A percentile compares a stretch with the other conserved stretches of the same genome.
These are phyloP conservation scores for Carex kokanica DNA, from an alignment of 176 grass and related monocot species.

Conservation along the genomic window DNA sequence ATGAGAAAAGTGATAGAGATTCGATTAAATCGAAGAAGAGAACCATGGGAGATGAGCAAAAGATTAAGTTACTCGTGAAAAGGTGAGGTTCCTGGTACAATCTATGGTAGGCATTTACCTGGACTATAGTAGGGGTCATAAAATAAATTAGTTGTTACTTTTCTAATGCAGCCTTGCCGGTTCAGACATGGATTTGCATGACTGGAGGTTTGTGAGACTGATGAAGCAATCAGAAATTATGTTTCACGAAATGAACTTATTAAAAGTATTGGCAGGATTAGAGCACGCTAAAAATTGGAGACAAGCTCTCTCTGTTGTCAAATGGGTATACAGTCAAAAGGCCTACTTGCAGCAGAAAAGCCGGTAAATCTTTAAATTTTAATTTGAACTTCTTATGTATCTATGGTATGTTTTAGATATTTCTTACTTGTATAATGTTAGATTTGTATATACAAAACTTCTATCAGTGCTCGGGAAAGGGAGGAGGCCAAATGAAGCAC, in stretches of 20 bases:
- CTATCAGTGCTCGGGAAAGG: slow-evolving; percentile 80
- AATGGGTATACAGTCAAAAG: slow-evolving; percentile 89
- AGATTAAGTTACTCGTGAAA: slow-evolving; percentile 52
- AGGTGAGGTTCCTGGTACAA: slow-evolving; percentile 41
- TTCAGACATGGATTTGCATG: slow-evolving; percentile 41
- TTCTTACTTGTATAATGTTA: slow-evolving; percentile 29
- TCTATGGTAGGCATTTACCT: neutral
- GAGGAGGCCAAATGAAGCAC: slow-evolving; percentile 67
- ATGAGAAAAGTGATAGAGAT: neutral
- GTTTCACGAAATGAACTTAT: slow-evolving; percentile 68
- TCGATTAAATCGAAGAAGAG: neutral
- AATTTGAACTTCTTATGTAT: neutral
- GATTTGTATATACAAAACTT: slow-evolving; percentile 95
- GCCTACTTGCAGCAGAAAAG: slow-evolving; percentile 71
- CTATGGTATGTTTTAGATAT: neutral
- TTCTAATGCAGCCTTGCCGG: slow-evolving; percentile 42
- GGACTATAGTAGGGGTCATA: neutral
- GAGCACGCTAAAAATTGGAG: slow-evolving; percentile 63
- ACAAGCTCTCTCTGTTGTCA: slow-evolving; percentile 62
- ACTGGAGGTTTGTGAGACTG: slow-evolving; percentile 82
- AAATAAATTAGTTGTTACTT: neutral
- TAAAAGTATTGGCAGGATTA: slow-evolving; percentile 66
- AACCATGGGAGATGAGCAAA: slow-evolving; percentile 44
- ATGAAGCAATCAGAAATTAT: slow-evolving; percentile 60
- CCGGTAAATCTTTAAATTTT: slow-evolving; percentile 44